Conservation (phyloP, 108 stramenopile genomes). For the Nitzschia sp. region DNA sequence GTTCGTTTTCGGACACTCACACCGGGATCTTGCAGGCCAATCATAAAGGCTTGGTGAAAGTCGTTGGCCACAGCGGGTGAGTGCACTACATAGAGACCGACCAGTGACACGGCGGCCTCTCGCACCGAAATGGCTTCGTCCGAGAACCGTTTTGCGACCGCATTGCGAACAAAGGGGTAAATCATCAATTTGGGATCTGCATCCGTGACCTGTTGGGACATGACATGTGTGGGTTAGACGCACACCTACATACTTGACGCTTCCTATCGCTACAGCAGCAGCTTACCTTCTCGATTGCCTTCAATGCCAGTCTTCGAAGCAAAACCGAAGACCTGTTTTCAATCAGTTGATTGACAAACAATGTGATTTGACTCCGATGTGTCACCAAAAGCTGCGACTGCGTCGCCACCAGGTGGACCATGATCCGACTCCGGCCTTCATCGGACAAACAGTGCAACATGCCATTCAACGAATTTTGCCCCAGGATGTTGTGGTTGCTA, state of each 20-base stretch:
- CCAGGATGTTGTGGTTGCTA: slow-evolving; percentile 1
- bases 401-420: slow-evolving; percentile 49
- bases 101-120: slow-evolving; percentile 90
- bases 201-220: slow-evolving; percentile 53
- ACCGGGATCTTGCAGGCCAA: slow-evolving; percentile 80
- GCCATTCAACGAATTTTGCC: slow-evolving; percentile 29
- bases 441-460: slow-evolving; percentile 53
- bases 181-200: slow-evolving; percentile 82
- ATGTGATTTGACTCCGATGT: slow-evolving; percentile 65
- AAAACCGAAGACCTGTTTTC: slow-evolving; percentile 47
- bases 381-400: slow-evolving; percentile 56
- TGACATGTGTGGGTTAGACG: not conserved
- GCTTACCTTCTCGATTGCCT: slow-evolving; percentile 66
- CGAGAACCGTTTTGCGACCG: slow-evolving; percentile 79
- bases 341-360: slow-evolving; percentile 77
- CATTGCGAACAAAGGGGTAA: slow-evolving; percentile 60
- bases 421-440: slow-evolving; percentile 74
- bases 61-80: slow-evolving; percentile 76
- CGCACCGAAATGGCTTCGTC: slow-evolving; percentile 93
- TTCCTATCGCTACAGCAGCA: not conserved
- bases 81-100: slow-evolving; percentile 86
- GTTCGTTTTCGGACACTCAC: slow-evolving; percentile 84
- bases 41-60: slow-evolving; percentile 81
- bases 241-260: not conserved
- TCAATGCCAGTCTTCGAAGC: slow-evolving; percentile 83